Evolutionary conservation across 176 grass and related monocot species (phyloP), one percentile per base, ranked within the genome.

Genomic region (Phragmites australis): DNA sequence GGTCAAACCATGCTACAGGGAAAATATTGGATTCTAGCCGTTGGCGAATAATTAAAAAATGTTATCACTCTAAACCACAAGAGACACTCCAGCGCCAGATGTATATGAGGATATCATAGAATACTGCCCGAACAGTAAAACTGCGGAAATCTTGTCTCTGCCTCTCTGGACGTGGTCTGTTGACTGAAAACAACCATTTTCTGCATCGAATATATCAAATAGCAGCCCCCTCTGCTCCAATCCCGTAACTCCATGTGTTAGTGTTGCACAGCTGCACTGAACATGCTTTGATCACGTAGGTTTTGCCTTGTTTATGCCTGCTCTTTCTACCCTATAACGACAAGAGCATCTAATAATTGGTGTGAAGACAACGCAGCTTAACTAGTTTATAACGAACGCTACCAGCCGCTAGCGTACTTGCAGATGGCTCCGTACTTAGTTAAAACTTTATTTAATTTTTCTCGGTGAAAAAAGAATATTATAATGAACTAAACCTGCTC

Each of bases 331-430:
- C 27, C 19, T 71, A 83, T 42, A 7, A 62, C 17, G 77, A 46
- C 68, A 76, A 47, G 68, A 56, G 67, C 70, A 62, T n/a, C 21
- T 44, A 17, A 81, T 22, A 49, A 81, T 74, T 52, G 52, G 59
- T 26, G 46, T 6, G 32, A 78, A 26, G 60, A 52, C 30, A 37
- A 79, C 18, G 45, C 47, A 49, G 60, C 61, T 32, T 27, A 67
- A 21, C n/a, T 51, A 51, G 45, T 71, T 65, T 46, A 59, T 62
- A 68, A 61, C 31, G n/a, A 22, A 61, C 19, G 13, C 2, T 5
- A 44, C 46, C 45, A 56, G 62, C 58, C 15, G 70, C 37, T 43
- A 12, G 30, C 37, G 7, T 53, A n/a, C 69, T 1, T 39, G 22
- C 69, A 69, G 34, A 75, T 81, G 53, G 52, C 63, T 70, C 52